Evolutionary conservation across 306 rosid genomes (phyloP), one percentile per base, ranked within the genome.

Genomic region (Alnus glutinosa): DNA sequence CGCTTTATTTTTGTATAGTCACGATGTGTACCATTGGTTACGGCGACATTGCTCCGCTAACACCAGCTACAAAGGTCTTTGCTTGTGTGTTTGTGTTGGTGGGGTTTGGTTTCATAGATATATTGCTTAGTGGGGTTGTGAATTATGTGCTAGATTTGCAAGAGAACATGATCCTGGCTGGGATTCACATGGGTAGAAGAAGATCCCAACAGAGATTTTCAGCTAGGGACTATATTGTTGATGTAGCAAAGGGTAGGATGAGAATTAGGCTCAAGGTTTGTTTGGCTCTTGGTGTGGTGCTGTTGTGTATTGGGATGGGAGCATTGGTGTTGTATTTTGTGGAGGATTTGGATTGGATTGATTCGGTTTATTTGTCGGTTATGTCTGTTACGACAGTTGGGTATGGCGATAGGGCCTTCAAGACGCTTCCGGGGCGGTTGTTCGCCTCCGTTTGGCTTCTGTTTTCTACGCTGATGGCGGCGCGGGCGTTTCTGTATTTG

Each of bases 331-430:
- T 93, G 87, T 90, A 78, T 57, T 88, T 84, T 71, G 88, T 90
- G 49, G 98, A 93, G 73, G 83, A 49, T 1, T 86, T 93, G 88
- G 71, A 79, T 62, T 89, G 88, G 89, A 79, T 93, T 79, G 97
- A 93, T 80, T 87, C 97, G 0, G 51, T 91, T 73, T 93, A 93
- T 67, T 80, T 93, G 44, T 83, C 98, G 1, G 94, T 89, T 50
- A 93, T 91, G 94, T 91, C 97, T 15, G 97, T 93, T 18, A 91
- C 98, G 0, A 93, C 98, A 0, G 98, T 93, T 70, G 98, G 98
- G 19, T 93, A 93, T 50, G 98, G 98, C 0, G 98, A 93, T 78
- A 70, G 79, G 63, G 96, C 97, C 3, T 93, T 93, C 81, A 91
- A 83, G 89, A 91, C 97, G 0, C 88, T 89, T 12, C 75, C 78